phyloP scores from a whole-genome alignment of 1,284 basidiomycete genomes.

The Ceratobasidium sp. region DNA sequence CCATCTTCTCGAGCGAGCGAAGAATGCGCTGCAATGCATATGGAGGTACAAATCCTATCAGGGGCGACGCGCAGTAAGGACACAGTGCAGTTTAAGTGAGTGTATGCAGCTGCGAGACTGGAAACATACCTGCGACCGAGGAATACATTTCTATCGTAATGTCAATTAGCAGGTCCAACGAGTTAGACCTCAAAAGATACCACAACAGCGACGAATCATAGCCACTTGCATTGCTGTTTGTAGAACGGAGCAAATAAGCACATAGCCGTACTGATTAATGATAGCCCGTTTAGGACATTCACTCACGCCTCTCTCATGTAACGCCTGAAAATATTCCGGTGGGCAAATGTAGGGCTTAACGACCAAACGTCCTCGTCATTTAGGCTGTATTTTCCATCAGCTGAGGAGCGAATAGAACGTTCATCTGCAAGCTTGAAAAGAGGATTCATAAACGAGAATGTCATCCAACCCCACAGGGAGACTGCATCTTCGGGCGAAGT shows the following conservation, averaged over 20 bases:
- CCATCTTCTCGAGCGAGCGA: slow-evolving; percentile 49
- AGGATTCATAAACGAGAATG: slow-evolving; percentile 81
- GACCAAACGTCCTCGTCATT: slow-evolving; percentile 79
- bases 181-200: slow-evolving; percentile 77
- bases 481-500: slow-evolving; percentile 80
- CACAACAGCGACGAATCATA: slow-evolving; percentile 64
- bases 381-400: slow-evolving; percentile 64
- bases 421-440: slow-evolving; percentile 67
- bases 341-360: slow-evolving; percentile 51
- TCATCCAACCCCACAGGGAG: slow-evolving; percentile 82
- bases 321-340: slow-evolving; percentile 77
- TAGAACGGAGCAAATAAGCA: not conserved
- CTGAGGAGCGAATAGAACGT: slow-evolving; percentile 36
- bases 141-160: slow-evolving; percentile 71
- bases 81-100: not conserved
- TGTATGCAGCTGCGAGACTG: not conserved
- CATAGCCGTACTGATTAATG: slow-evolving; percentile 36
- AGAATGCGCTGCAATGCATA: slow-evolving; percentile 52
- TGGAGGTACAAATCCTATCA: slow-evolving; percentile 61
- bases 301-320: slow-evolving; percentile 57
- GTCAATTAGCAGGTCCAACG: slow-evolving; percentile 76
- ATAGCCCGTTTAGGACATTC: not conserved
- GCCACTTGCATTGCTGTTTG: slow-evolving; percentile 55
- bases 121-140: slow-evolving; percentile 59
- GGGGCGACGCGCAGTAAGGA: not conserved